Base-by-base conservation (phyloP, 352 stramenopile genomes). In the Blastocystis sp. region DNA sequence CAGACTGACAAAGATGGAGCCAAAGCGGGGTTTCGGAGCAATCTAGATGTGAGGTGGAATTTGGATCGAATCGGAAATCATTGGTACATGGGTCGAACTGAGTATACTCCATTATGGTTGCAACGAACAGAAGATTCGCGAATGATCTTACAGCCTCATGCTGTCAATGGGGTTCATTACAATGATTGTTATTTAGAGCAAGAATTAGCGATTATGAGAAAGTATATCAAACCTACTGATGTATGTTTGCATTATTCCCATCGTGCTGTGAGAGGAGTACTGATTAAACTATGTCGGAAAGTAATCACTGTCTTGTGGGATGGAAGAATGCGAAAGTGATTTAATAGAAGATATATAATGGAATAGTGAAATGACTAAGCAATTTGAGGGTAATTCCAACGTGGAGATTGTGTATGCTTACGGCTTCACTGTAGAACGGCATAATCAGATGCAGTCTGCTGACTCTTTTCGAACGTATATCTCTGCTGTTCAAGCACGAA, bases 71-170 rank as follows among this genome's bases (percentile, higher is more conserved):
- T 86, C 19, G 83, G 71, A n/a, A 35, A 66, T 29, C 21, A 80
- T 29, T 88, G 78, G 81, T 83, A 88, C 65, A 83, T 67, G 63
- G 71, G 71, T 3, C 49, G 71, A 16, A 83, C 71, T 4, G 71
- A 83, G 49, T 83, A 65, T 56, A 42, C 46, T 35, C 35, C 71
- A 21, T 83, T 19, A n/a, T 21, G 21, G 32, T 29, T 83, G 27
- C 51, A 83, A 42, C 46, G 54, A 43, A 63, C 46, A 37, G 27
- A 16, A 16, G 14, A 32, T 7, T 19, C 37, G 0, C 2, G 5
- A 0, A 43, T 67, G 24, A 29, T 51, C 4, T 27, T 83, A 21
- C 46, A 29, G n/a, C 14, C 12, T 32, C 71, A 54, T 24, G 29
- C 29, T 0, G 19, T 63, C 21, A 39, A 51, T 19, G 12, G 14